Percentiles rank a stretch among this genome's conserved stretches.
Conservation (phyloP, 2,329 filamentous ascomycete genomes). For the Beauveria rudraprayagi region DNA sequence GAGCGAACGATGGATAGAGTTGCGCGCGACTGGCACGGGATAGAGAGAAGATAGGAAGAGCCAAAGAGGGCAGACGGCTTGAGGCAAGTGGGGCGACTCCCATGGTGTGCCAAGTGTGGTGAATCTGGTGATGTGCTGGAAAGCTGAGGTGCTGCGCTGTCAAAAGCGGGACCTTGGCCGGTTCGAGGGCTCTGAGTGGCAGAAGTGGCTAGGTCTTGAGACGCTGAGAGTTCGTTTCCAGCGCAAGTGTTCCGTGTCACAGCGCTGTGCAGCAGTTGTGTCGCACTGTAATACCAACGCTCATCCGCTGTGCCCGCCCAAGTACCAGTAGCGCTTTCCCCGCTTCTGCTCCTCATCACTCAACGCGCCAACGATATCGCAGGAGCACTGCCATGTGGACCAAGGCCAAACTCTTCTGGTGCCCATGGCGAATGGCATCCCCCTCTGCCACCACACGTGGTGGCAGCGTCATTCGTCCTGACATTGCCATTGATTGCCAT, state of each 20-base stretch:
- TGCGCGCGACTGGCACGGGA: conserved; percentile 1
- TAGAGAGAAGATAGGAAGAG: neutral
- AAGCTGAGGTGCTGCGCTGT: neutral
- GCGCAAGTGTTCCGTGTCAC: neutral
- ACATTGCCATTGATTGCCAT: neutral
- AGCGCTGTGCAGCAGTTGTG: neutral
- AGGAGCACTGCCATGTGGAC: conserved; percentile 7
- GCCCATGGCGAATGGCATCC: conserved; percentile 1
- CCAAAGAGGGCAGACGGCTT: neutral
- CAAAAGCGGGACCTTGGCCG: neutral
- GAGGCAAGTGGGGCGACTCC: neutral
- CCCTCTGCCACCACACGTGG: neutral
- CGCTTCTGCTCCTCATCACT: neutral
- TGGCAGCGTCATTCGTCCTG: neutral
- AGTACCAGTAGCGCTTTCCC: neutral
- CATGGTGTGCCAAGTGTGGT: neutral
- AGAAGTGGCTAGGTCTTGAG: neutral
- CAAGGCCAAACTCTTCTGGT: conserved; percentile 5
- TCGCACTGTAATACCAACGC: neutral
- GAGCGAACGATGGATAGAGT: neutral
- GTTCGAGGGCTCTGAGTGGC: neutral
- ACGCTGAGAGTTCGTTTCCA: neutral
- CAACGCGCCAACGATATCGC: conserved; percentile 8
- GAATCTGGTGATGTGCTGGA: neutral
- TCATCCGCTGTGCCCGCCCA: neutral